A percentile compares a stretch with the other conserved stretches of the same genome.
phyloP scores from a whole-genome alignment of 345 rosid genomes.

The Hevea brasiliensis region DNA sequence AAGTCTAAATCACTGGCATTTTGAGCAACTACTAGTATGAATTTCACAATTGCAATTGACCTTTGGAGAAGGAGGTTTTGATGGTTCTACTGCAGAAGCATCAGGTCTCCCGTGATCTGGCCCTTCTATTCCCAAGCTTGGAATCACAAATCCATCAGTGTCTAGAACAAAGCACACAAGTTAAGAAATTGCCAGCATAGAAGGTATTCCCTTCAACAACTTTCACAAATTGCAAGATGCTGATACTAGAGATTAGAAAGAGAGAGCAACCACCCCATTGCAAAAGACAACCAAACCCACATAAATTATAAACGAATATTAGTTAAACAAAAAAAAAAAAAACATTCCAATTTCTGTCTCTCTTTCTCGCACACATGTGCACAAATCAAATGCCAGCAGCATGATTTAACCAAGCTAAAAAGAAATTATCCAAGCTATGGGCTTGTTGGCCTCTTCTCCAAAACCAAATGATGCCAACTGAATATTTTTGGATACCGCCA shows the following conservation, averaged over 20 bases:
- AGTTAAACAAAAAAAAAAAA: background rate
- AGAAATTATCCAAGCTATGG: background rate
- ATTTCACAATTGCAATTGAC: conserved; percentile 28
- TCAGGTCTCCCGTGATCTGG: conserved; percentile 28
- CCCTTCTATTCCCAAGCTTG: conserved; percentile 74
- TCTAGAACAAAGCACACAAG: conserved; percentile 39
- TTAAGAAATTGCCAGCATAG: background rate
- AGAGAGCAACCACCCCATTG: background rate
- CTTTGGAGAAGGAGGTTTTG: conserved; percentile 61
- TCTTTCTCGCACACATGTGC: background rate
- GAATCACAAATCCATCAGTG: conserved; percentile 94
- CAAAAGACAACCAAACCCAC: background rate
- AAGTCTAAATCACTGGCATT: background rate
- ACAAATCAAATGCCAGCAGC: background rate
- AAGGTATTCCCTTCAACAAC: background rate
- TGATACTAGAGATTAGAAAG: background rate
- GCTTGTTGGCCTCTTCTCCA: background rate
- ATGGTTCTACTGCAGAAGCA: conserved; percentile 43
- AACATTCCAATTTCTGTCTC: background rate
- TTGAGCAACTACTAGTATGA: background rate
- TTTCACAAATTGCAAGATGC: background rate
- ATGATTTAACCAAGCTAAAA: background rate
- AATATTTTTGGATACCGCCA: background rate
- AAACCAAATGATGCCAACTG: background rate
- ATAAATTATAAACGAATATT: background rate